Percentiles rank a stretch among this genome's conserved stretches.
phyloP scores from a whole-genome alignment of 2,329 filamentous ascomycete species.

The Cryoendolithus antarcticus region DNA sequence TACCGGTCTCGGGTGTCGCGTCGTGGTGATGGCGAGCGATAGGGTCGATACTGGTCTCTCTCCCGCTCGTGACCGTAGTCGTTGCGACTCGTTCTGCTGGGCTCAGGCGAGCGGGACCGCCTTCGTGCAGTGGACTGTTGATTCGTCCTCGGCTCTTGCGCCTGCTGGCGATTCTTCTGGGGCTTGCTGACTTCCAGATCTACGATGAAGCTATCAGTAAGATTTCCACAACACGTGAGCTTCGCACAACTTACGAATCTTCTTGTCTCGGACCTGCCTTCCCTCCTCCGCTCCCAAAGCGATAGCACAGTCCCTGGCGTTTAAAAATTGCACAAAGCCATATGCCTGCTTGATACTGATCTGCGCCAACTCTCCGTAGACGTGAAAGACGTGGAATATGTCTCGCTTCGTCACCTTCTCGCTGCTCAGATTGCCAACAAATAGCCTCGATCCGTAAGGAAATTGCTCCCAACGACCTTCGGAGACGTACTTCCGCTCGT shows the following conservation, averaged over 20 bases:
- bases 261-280: constrained; percentile 70
- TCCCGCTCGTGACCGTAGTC: constrained; percentile 2
- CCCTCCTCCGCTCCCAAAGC: constrained; percentile 73
- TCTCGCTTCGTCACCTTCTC: constrained; percentile 90
- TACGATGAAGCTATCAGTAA: constrained; percentile 30
- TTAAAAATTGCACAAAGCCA: constrained; percentile 90
- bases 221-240: no score
- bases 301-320: constrained; percentile 56
- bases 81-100: constrained; percentile 28
- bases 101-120: constrained; percentile 53
- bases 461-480: constrained; percentile 75
- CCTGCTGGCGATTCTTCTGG: constrained; percentile 42
- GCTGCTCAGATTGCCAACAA: constrained; percentile 85
- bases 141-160: constrained; percentile 5
- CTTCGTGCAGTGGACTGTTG: constrained; percentile 11
- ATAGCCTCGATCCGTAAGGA: constrained; percentile 62
- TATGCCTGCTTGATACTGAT: constrained; percentile 95
- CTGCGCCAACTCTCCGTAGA: constrained; percentile 76
- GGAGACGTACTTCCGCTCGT: constrained; percentile 63
- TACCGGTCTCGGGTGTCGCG: constrained; percentile 19
- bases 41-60: constrained; percentile 49
- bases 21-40: constrained; percentile 36
- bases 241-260: constrained; percentile 61
- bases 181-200: constrained; percentile 84
- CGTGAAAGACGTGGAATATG: constrained; percentile 81